Base-by-base conservation (phyloP, 176 grass and related monocot genomes). In the Paspalum vaginatum region DNA sequence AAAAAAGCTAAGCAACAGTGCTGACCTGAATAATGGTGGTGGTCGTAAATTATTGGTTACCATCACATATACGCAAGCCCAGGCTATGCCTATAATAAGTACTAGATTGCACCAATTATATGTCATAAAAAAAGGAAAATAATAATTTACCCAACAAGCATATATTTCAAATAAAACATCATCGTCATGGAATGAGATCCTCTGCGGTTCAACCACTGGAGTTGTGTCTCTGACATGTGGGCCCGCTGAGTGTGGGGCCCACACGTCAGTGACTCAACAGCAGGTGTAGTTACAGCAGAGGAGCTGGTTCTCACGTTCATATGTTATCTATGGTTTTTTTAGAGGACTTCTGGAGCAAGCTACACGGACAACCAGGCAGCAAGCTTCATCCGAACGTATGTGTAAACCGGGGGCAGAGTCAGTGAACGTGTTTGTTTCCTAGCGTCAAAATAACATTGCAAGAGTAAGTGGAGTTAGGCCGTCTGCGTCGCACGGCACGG, bases 41-140 rank as follows among this genome's bases (percentile, higher is more conserved):
- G 61, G 61, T 75, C 61, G 63, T 68, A 69, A 61, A 80, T 46
- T 62, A 78, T 59, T 57, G 52, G 81, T 80, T 75, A 80, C 53
- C 54, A 42, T 75, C 54, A 39, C 25, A 63, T 48, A n/a, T 62
- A 88, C 81, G 76, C 70, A 80, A 84, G 55, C 49, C 41, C 79
- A n/a, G 17, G 37, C 56, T 10, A n/a, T 66, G 32, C 32, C 32
- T 32, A 55, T 2, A 18, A 0, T 47, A 56, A 47, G 24, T n/a
- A 40, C 53, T 78, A 25, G 86, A 73, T 59, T 27, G 41, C 49
- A 70, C 7, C 57, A 72, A 24, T 42, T 60, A 51, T 32, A 32
- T 32, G 32, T 27, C 27, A 17, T 58, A 39, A 42, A 9, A 18
- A 60, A 50, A 60, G 8, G 0, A 15, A 13, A 39, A 26, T 44